Evolutionary conservation across 106 monocot species (phyloP).

Genomic region (Dioscorea zingiberensis): DNA sequence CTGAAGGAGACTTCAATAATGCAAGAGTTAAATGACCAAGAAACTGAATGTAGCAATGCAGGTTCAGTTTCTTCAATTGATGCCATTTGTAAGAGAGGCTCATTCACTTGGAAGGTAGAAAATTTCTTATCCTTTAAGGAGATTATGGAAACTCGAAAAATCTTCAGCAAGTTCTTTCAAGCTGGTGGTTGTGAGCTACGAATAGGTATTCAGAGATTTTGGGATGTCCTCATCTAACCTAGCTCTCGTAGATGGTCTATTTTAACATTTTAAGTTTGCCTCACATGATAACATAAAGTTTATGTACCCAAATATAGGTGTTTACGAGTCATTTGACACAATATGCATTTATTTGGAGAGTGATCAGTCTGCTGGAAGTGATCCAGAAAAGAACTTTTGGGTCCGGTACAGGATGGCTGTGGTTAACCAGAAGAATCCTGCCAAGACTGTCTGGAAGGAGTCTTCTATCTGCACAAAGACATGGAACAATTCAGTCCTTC

Average conservation of each 20-base stretch:
- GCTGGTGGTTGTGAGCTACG: conserved; percentile 89
- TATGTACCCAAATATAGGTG: conserved; percentile 48
- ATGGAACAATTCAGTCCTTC: conserved; percentile 97
- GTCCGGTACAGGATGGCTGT: conserved; percentile 90
- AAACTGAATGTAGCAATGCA: conserved; percentile 21
- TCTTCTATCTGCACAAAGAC: conserved; percentile 96
- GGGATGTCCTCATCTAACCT: not conserved
- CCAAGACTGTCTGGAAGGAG: conserved; percentile 94
- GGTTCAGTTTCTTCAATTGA: conserved; percentile 43
- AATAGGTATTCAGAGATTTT: conserved; percentile 48
- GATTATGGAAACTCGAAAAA: conserved; percentile 96
- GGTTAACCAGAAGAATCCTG: conserved; percentile 77
- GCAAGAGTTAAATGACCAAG: conserved; percentile 48
- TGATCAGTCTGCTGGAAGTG: conserved; percentile 81
- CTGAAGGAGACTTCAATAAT: conserved; percentile 83
- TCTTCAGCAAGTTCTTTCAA: conserved; percentile 97
- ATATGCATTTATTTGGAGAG: conserved; percentile 99
- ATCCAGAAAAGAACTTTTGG: conserved; percentile 96
- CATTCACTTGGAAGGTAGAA: conserved; percentile 93
- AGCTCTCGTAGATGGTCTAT: no score
- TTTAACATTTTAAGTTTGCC: no score
- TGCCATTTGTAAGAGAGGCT: conserved; percentile 42
- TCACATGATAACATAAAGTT: no score
- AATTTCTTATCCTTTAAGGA: conserved; percentile 97
- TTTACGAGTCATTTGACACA: conserved; percentile 96